Conservation (phyloP, 2,329 filamentous ascomycete genomes). For the Ilyonectria sp. region DNA sequence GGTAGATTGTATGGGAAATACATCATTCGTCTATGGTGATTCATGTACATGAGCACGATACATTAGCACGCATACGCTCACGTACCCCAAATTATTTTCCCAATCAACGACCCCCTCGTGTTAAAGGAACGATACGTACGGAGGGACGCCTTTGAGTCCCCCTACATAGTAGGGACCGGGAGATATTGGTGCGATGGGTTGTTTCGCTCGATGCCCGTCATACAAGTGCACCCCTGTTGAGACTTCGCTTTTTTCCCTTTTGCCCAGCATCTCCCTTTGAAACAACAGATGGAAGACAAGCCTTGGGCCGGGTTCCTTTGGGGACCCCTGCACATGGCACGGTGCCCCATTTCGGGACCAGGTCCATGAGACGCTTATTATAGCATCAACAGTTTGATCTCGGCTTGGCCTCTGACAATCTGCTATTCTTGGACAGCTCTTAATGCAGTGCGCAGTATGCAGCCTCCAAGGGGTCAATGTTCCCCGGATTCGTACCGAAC, state of each 20-base stretch:
- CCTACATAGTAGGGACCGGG: not conserved
- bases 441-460: not conserved
- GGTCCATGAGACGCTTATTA: slow-evolving; percentile 24
- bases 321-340: slow-evolving; percentile 22
- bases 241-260: slow-evolving; percentile 9
- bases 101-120: no score
- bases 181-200: slow-evolving; percentile 16
- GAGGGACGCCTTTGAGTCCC: no score
- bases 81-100: no score
- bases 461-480: not conserved
- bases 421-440: slow-evolving; percentile 19
- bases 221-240: slow-evolving; percentile 12
- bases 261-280: slow-evolving; percentile 22
- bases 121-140: no score
- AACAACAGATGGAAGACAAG: slow-evolving; percentile 10
- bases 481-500: slow-evolving; percentile 23
- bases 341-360: slow-evolving; percentile 20
- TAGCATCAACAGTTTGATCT: slow-evolving; percentile 20
- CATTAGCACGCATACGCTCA: no score
- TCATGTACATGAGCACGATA: no score
- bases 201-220: slow-evolving; percentile 26
- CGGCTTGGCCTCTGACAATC: not conserved
- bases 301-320: slow-evolving; percentile 17
- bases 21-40: no score
- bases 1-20: no score